Conservation (phyloP, 2,329 filamentous ascomycete species). For the Pseudodiploospora longispora region DNA sequence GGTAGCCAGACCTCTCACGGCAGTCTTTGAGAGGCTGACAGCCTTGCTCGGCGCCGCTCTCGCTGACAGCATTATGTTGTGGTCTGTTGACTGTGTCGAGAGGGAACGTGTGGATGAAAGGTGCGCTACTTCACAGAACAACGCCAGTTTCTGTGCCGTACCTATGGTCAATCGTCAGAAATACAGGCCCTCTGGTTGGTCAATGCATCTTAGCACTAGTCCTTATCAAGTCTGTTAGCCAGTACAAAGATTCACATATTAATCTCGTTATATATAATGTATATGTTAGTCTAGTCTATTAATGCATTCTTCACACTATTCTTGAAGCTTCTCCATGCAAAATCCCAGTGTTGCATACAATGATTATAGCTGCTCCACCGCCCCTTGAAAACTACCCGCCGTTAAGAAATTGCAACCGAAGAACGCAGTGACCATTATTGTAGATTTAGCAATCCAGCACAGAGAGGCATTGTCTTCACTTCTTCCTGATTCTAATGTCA, state of each 20-base stretch:
- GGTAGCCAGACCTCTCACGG: slow-evolving; percentile 66
- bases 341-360: no score
- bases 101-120: slow-evolving; percentile 19
- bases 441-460: not conserved
- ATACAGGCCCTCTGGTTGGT: slow-evolving; percentile 32
- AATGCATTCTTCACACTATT: no score
- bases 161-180: slow-evolving; percentile 22
- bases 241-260: slow-evolving; percentile 11
- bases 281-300: no score
- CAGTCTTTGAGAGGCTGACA: slow-evolving; percentile 33
- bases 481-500: slow-evolving; percentile 21
- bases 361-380: no score
- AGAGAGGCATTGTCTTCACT: not conserved
- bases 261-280: no score
- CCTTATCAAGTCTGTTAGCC: slow-evolving; percentile 16
- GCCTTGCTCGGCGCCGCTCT: slow-evolving; percentile 32
- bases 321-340: no score
- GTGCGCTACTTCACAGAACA: slow-evolving; percentile 26
- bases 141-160: slow-evolving; percentile 19
- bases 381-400: no score
- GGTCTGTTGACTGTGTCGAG: slow-evolving; percentile 22
- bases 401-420: no score
- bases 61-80: slow-evolving; percentile 36
- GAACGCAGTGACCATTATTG: no score
- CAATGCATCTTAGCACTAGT: slow-evolving; percentile 19